phyloP scores from a whole-genome alignment of 768 basidiomycete genomes.

The Suillus spraguei region DNA sequence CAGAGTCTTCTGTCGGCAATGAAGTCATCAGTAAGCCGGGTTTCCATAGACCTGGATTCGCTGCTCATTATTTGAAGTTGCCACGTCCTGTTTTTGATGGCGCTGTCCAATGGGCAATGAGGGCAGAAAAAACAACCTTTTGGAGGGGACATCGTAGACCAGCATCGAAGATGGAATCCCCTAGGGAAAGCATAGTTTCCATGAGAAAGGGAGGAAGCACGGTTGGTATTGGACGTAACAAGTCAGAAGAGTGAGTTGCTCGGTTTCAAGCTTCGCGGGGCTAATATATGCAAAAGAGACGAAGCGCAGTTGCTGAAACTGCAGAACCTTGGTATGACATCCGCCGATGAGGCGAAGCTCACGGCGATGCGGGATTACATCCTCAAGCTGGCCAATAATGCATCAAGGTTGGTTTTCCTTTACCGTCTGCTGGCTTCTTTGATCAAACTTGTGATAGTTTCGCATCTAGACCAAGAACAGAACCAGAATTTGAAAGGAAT shows the following conservation, averaged over 20 bases:
- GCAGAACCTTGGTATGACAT: constrained; percentile 86
- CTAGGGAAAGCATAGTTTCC: constrained; percentile 70
- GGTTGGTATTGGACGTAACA: constrained; percentile 44
- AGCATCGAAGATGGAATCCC: constrained; percentile 59
- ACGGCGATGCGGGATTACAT: constrained; percentile 89
- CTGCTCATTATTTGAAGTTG: constrained; percentile 36
- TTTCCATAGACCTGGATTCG: neutral
- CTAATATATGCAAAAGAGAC: constrained; percentile 54
- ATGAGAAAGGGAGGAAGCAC: constrained; percentile 55
- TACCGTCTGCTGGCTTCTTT: constrained; percentile 11
- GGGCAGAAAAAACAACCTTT: constrained; percentile 75
- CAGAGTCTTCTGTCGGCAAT: constrained; percentile 73
- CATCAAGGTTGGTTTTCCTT: constrained; percentile 58
- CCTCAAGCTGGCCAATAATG: constrained; percentile 77
- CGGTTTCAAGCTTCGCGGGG: neutral
- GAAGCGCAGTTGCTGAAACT: constrained; percentile 74
- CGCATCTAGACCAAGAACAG: constrained; percentile 60
- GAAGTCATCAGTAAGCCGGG: constrained; percentile 69
- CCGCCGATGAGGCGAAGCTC: constrained; percentile 82
- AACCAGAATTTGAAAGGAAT: constrained; percentile 63
- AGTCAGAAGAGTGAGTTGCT: constrained; percentile 78
- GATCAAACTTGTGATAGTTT: constrained; percentile 49
- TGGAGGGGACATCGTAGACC: constrained; percentile 64
- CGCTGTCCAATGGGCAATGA: constrained; percentile 87
- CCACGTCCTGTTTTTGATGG: constrained; percentile 81